Percentiles rank a stretch among this genome's conserved stretches.
phyloP scores from a whole-genome alignment of 164 flowering plant species.

The Umbilicus rupestris region DNA sequence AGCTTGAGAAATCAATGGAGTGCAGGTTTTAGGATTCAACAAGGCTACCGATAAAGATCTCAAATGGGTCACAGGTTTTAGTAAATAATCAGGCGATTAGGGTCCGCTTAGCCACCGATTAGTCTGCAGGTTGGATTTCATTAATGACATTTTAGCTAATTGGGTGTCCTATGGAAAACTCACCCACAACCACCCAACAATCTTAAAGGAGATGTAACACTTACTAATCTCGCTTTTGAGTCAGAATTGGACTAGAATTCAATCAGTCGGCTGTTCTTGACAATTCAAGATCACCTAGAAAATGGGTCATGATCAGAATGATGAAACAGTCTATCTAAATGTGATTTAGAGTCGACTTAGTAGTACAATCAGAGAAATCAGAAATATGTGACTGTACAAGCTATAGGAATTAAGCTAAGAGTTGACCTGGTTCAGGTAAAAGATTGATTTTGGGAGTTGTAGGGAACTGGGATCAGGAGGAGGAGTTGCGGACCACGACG shows the following conservation, averaged over 20 bases:
- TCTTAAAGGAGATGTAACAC: not conserved
- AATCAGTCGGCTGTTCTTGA: not conserved
- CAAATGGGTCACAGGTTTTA: not conserved
- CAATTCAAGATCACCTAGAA: not conserved
- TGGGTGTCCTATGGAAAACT: not conserved
- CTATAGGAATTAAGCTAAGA: not conserved
- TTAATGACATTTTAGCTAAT: conserved; percentile 1
- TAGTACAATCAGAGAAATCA: not conserved
- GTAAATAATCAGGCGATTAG: not conserved
- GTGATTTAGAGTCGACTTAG: not conserved
- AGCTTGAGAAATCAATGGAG: not conserved
- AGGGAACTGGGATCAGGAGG: not conserved
- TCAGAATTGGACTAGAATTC: no score
- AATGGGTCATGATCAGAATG: not conserved
- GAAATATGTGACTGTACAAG: not conserved
- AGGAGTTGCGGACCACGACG: conserved; percentile 2
- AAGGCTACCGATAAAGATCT: not conserved
- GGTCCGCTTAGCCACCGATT: not conserved
- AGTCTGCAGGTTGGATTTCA: not conserved
- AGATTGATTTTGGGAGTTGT: not conserved
- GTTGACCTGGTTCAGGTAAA: not conserved
- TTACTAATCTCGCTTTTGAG: no score
- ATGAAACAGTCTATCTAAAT: not conserved
- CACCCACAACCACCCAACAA: not conserved
- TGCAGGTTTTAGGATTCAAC: not conserved